These are phyloP conservation scores for Xylariales sp. DNA, from an alignment of 2,329 filamentous ascomycete genomes.

Conservation along the genomic window DNA sequence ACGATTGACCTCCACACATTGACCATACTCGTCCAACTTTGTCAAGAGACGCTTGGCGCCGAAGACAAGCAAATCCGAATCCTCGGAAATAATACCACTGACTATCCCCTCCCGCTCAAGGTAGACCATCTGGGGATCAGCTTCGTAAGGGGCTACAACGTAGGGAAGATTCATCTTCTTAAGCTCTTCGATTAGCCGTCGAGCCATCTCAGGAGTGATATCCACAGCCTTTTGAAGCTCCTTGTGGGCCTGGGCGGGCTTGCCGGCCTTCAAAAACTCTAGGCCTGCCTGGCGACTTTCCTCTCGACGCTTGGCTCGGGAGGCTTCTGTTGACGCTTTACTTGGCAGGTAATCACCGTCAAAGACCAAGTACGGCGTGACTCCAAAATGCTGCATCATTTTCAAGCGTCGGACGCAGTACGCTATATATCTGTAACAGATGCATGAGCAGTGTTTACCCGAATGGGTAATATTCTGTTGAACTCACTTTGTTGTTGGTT, in stretches of 20 bases:
- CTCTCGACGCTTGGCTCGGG: slow-evolving; percentile 69
- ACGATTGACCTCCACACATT: slow-evolving; percentile 87
- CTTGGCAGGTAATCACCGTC: slow-evolving; percentile 94
- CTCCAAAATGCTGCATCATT: slow-evolving; percentile 90
- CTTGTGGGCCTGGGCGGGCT: slow-evolving; percentile 71
- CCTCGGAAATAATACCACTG: slow-evolving; percentile 86
- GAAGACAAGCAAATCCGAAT: slow-evolving; percentile 94
- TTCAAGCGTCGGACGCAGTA: slow-evolving; percentile 85
- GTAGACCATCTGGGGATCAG: slow-evolving; percentile 94
- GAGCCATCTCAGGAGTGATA: slow-evolving; percentile 93
- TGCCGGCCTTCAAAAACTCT: slow-evolving; percentile 77
- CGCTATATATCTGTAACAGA: slow-evolving; percentile 69
- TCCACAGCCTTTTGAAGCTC: slow-evolving; percentile 96
- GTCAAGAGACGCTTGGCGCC: slow-evolving; percentile 87
- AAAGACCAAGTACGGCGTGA: slow-evolving; percentile 93
- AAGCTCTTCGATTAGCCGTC: slow-evolving; percentile 84
- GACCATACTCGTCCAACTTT: slow-evolving; percentile 90
- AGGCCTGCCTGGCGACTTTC: slow-evolving; percentile 72
- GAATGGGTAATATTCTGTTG: slow-evolving; percentile 2
- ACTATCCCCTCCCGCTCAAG: slow-evolving; percentile 82
- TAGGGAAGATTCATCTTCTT: slow-evolving; percentile 78
- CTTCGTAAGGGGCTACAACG: slow-evolving; percentile 94
- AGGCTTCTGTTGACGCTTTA: slow-evolving; percentile 82
- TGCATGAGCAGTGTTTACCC: slow-evolving; percentile 13
- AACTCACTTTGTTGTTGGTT: slow-evolving; percentile 78